Conservation (phyloP, 768 basidiomycete species). For the Termitomyces sp. region DNA sequence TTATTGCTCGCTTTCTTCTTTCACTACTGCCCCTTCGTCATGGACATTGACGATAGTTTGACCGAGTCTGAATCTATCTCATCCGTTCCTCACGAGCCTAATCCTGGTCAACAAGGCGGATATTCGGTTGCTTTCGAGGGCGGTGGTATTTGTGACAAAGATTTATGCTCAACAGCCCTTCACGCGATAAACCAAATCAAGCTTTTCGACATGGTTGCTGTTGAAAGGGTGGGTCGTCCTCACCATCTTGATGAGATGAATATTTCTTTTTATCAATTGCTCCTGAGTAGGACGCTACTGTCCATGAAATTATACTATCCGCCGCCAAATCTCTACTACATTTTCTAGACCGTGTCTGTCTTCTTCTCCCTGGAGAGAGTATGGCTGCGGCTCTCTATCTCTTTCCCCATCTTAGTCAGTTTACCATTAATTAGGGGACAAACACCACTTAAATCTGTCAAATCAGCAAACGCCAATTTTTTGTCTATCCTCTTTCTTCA, state of each 20-base stretch:
- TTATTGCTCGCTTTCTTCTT: neutral
- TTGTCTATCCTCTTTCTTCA: constrained; percentile 42
- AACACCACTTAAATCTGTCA: neutral
- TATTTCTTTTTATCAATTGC: neutral
- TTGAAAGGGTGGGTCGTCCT: constrained; percentile 11
- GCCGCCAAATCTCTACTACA: constrained; percentile 16
- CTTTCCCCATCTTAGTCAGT: constrained; percentile 18
- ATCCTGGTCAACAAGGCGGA: neutral
- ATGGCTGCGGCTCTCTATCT: constrained; percentile 1
- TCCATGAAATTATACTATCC: constrained; percentile 12
- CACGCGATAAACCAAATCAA: constrained; percentile 11
- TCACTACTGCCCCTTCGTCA: neutral
- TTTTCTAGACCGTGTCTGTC: constrained; percentile 13
- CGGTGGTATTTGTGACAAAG: neutral
- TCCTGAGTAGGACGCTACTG: constrained; percentile 7
- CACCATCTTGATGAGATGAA: neutral
- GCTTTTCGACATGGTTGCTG: constrained; percentile 4
- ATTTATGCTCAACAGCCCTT: constrained; percentile 4
- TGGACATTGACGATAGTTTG: constrained; percentile 29
- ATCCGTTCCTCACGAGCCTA: constrained; percentile 20
- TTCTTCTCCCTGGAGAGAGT: neutral
- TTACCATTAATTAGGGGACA: constrained; percentile 13
- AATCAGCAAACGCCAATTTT: constrained; percentile 24
- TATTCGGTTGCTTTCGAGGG: neutral
- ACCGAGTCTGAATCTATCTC: constrained; percentile 49